These are phyloP conservation scores for Pythium diclinum DNA, from an alignment of 352 stramenopile genomes.

Conservation along the genomic window DNA sequence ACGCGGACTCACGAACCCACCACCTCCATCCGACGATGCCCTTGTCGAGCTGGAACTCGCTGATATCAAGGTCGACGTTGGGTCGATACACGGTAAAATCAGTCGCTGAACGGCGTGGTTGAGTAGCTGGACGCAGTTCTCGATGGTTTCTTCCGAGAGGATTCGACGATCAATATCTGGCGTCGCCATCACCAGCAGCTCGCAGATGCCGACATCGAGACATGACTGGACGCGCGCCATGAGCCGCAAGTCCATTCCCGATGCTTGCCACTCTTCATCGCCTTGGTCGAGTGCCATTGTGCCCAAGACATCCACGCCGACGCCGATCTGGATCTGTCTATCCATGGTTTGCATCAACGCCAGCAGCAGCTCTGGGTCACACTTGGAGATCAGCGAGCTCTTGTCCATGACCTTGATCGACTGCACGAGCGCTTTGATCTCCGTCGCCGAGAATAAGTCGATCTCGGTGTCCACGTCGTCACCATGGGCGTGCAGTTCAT, in stretches of 20 bases:
- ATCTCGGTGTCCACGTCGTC: constrained; percentile 29
- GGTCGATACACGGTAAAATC: constrained; percentile 70
- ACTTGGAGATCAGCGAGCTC: constrained; percentile 49
- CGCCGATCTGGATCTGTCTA: constrained; percentile 44
- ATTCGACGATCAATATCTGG: constrained; percentile 62
- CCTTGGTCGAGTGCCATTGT: constrained; percentile 30
- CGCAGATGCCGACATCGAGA: constrained; percentile 68
- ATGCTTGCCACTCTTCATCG: constrained; percentile 35
- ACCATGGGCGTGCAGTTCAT: constrained; percentile 24
- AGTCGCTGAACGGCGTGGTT: constrained; percentile 53
- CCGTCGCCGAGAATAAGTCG: constrained; percentile 44
- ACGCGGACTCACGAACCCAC: constrained; percentile 4
- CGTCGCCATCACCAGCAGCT: constrained; percentile 72
- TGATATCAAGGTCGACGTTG: constrained; percentile 35
- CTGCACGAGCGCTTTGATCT: constrained; percentile 66
- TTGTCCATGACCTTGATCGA: constrained; percentile 70
- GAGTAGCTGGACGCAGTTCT: constrained; percentile 73
- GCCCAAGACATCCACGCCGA: constrained; percentile 31
- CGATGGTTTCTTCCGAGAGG: constrained; percentile 80
- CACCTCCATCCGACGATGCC: constrained; percentile 2
- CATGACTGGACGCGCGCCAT: constrained; percentile 38
- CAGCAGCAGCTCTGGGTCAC: constrained; percentile 55
- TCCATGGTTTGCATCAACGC: constrained; percentile 54
- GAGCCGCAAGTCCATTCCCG: constrained; percentile 35
- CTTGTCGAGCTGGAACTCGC: constrained; percentile 3